Evolutionary conservation across 345 rosid genomes (phyloP).

Genomic region (Eucalyptus tenuipes): DNA sequence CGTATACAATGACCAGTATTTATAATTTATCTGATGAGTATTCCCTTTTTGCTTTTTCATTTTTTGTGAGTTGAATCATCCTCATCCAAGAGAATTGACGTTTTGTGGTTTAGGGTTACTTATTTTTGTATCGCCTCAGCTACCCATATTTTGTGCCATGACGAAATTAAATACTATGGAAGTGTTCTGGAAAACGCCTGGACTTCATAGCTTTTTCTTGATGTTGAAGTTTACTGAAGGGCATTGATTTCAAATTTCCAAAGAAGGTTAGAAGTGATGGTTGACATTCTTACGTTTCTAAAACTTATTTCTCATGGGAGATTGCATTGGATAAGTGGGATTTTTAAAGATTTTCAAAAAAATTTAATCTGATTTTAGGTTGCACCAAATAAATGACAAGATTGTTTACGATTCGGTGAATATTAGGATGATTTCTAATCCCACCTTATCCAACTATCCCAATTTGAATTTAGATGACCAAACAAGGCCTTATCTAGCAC

Average conservation of each 20-base stretch:
- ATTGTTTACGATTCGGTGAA: background rate
- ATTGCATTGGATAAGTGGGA: background rate
- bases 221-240: background rate
- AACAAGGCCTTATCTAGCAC: background rate
- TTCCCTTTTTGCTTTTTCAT: background rate
- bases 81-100: background rate
- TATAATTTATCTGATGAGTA: background rate
- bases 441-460: background rate
- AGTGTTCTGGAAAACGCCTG: background rate
- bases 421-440: background rate
- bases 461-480: background rate
- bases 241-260: background rate
- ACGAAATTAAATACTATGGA: background rate
- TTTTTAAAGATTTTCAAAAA: background rate
- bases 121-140: background rate
- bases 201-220: background rate
- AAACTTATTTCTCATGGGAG: background rate
- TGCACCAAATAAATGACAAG: background rate
- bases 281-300: background rate
- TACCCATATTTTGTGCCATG: background rate
- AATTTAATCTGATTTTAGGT: background rate
- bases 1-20: background rate
- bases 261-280: background rate
- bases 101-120: background rate
- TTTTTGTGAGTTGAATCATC: background rate